Percentiles rank a stretch among this genome's conserved stretches.
phyloP scores from a whole-genome alignment of 805 yeast species.

The Candida methanosorbosa region DNA sequence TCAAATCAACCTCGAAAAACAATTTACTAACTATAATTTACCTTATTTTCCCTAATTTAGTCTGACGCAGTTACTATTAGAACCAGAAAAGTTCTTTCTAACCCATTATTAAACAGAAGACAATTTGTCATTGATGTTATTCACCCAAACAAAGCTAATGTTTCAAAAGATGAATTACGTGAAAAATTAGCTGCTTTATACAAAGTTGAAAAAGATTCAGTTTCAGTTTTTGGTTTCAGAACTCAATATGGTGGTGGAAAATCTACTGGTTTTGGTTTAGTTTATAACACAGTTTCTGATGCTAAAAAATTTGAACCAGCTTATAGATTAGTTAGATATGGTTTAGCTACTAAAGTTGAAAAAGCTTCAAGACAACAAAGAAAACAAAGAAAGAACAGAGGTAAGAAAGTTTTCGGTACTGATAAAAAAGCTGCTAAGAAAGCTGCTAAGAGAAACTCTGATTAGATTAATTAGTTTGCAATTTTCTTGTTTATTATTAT shows the following conservation, averaged over 20 bases:
- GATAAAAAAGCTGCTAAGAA: conserved; percentile 90
- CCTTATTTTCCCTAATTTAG: conserved; percentile 27
- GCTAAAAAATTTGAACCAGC: conserved; percentile 98
- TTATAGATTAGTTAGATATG: conserved; percentile 99
- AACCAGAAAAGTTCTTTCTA: conserved; percentile 98
- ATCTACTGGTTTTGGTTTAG: conserved; percentile 98
- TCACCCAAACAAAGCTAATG: conserved; percentile 99
- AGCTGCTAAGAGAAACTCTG: conserved; percentile 85
- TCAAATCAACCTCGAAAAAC: not conserved
- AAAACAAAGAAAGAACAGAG: conserved; percentile 99
- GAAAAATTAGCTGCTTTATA: conserved; percentile 53
- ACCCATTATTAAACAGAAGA: conserved; percentile 99
- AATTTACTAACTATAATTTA: conserved; percentile 8
- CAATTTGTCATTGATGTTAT: conserved; percentile 99
- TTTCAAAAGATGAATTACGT: conserved; percentile 98
- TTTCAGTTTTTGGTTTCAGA: conserved; percentile 98
- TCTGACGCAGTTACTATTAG: conserved; percentile 99
- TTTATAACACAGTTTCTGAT: conserved; percentile 96
- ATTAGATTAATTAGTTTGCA: conserved; percentile 34
- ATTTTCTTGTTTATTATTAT: not conserved
- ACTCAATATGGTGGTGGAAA: conserved; percentile 99
- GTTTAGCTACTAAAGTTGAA: conserved; percentile 92
- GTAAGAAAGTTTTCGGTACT: conserved; percentile 98
- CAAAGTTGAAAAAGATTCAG: conserved; percentile 61
- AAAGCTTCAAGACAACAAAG: conserved; percentile 99